These are phyloP conservation scores for Macadamia tetraphylla DNA, from an alignment of 164 flowering plant species.

Conservation along the genomic window DNA sequence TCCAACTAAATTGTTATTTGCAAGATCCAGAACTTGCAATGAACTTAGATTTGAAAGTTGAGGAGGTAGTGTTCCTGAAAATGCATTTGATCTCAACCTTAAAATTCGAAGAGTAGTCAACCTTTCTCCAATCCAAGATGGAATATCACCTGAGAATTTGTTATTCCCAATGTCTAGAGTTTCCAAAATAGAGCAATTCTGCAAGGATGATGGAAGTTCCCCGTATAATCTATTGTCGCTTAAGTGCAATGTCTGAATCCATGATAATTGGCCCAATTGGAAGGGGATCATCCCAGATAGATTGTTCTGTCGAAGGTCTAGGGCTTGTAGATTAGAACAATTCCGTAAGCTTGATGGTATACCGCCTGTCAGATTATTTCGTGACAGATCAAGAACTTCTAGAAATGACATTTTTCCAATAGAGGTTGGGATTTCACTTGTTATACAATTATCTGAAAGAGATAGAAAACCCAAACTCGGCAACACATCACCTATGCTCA, in stretches of 20 bases:
- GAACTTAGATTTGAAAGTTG: slow-evolving; percentile 22
- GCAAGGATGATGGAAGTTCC: slow-evolving; percentile 31
- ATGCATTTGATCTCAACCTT: slow-evolving; percentile 25
- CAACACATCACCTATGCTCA: slow-evolving; percentile 14
- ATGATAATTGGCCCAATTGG: slow-evolving; percentile 25
- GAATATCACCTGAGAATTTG: slow-evolving; percentile 30
- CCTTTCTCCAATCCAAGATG: slow-evolving; percentile 24
- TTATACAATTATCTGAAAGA: slow-evolving; percentile 31
- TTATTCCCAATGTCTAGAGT: slow-evolving; percentile 39
- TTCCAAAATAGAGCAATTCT: slow-evolving; percentile 25
- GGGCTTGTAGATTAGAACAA: slow-evolving; percentile 24
- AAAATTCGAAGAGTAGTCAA: slow-evolving; percentile 21
- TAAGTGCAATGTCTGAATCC: slow-evolving; percentile 35
- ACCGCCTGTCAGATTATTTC: slow-evolving; percentile 28
- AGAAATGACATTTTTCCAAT: slow-evolving; percentile 26
- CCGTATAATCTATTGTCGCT: slow-evolving; percentile 35
- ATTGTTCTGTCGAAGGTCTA: slow-evolving; percentile 34
- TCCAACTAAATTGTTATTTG: slow-evolving; percentile 38
- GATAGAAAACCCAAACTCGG: slow-evolving; percentile 33
- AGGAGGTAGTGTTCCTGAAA: slow-evolving; percentile 26
- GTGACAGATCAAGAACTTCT: slow-evolving; percentile 38
- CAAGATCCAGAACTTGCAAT: slow-evolving; percentile 38
- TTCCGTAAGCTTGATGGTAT: slow-evolving; percentile 38
- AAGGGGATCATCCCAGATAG: slow-evolving; percentile 33
- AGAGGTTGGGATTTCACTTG: slow-evolving; percentile 35